Evolutionary conservation across 2,329 filamentous ascomycete genomes (phyloP).

Genomic region (Pestalotiopsis sp.): DNA sequence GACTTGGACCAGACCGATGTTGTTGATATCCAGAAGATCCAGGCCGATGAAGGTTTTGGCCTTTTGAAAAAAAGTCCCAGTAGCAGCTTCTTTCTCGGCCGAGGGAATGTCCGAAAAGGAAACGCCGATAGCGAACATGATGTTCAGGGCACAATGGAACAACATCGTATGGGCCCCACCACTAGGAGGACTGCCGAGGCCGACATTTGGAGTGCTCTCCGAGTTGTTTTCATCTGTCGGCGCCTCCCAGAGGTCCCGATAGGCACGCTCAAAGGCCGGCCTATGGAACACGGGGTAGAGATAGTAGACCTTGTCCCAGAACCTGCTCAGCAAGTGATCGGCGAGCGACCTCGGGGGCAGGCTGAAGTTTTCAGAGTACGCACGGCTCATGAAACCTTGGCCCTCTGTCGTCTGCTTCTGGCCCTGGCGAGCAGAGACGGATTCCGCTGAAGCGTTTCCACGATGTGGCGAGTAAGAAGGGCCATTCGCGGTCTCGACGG

Average conservation of each 20-base stretch:
- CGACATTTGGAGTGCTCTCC: neutral
- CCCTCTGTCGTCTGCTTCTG: neutral
- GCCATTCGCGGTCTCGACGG: neutral
- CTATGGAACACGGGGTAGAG: constrained; percentile 1
- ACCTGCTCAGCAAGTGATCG: neutral
- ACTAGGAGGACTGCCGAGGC: neutral
- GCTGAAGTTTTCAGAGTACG: neutral
- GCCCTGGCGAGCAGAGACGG: neutral
- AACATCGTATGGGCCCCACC: neutral
- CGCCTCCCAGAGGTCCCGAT: neutral
- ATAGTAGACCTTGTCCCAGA: constrained; percentile 1
- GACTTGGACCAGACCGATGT: neutral
- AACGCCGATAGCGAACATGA: neutral
- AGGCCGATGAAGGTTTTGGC: neutral
- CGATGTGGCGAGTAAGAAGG: neutral
- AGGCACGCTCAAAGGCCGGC: constrained; percentile 3
- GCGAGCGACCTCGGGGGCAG: neutral
- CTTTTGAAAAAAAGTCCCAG: neutral
- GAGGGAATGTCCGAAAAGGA: neutral
- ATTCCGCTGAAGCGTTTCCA: neutral
- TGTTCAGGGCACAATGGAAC: constrained; percentile 5
- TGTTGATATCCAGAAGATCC: constrained; percentile 1
- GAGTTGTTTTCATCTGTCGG: neutral
- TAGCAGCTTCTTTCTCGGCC: neutral
- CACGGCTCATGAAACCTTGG: neutral